Base-by-base conservation (phyloP, 306 rosid species). In the Abrus precatorius region DNA sequence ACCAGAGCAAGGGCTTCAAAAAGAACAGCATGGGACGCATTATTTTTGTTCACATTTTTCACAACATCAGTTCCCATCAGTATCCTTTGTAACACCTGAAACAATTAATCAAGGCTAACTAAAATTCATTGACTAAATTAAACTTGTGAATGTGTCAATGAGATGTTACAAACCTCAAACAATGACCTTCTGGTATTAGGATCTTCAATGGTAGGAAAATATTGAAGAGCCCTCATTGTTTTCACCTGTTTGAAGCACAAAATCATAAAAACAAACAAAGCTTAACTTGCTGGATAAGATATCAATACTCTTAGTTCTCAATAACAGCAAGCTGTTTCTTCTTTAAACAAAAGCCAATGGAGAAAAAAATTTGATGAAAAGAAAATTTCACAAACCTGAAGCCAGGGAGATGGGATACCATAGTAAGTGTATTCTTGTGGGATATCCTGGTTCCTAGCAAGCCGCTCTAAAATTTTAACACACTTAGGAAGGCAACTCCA, bases 361-460 rank as follows among this genome's bases (percentile, higher is more conserved):
- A 81, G 70, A 87, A 84, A 75, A 64, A 63, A 38, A 50, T 56
- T 41, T 56, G 59, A 47, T 3, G 10, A 75, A 68, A 57, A 53
- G 62, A 62, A 41, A 72, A 74, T 28, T 72, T 79, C 53, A 91
- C 91, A 87, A 86, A 93, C 99, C 98, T 96, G 99, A 87, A 96
- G 99, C 99, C 98, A 96, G 68, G 99, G 99, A 83, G 99, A 96
- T 86, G 99, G 99, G 84, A 96, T 96, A 80, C 99, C 99, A 60
- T 96, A 96, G 88, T 96, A 96, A 77, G 98, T 96, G 85, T 96
- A 96, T 85, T 96, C 99, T 82, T 92, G 98, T 43, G 97, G 99
- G 85, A 96, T 84, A 89, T 96, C 99, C 85, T 92, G 99, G 79
- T 92, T 96, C 88, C 98, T 93, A 47, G 98, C 98, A 69, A 96